Percentiles rank a stretch among this genome's conserved stretches.
phyloP scores from a whole-genome alignment of 305 asterid genomes.

The Fraxinus floribunda region DNA sequence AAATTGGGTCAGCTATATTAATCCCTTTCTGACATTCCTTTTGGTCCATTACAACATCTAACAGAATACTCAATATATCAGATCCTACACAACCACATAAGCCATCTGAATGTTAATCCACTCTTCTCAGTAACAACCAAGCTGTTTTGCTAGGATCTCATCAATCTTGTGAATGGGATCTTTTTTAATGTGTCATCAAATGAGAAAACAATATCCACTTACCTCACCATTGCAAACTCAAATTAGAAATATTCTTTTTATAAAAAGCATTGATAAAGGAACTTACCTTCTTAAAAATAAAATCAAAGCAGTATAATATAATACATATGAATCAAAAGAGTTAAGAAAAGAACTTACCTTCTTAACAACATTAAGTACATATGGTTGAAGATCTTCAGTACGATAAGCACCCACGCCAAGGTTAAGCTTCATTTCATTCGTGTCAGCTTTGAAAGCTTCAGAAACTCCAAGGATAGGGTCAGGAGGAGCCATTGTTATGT shows the following conservation, averaged over 20 bases:
- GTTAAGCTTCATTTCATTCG: slow-evolving; percentile 78
- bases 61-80: background rate
- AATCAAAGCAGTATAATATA: slow-evolving; percentile 1
- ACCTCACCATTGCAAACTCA: slow-evolving; percentile 3
- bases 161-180: background rate
- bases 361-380: slow-evolving; percentile 93
- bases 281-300: background rate
- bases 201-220: background rate
- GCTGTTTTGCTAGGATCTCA: background rate
- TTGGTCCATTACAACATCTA: background rate
- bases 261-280: background rate
- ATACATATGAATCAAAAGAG: slow-evolving; percentile 8
- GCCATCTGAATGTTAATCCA: background rate
- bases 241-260: background rate
- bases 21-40: background rate
- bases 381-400: slow-evolving; percentile 94
- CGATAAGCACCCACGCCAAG: slow-evolving; percentile 99
- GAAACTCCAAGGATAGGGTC: slow-evolving; percentile 98
- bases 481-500: slow-evolving; percentile 90
- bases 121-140: background rate
- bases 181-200: background rate
- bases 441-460: slow-evolving; percentile 92
- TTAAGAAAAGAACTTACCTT: slow-evolving; percentile 51
- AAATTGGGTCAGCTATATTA: background rate
- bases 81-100: background rate